phyloP scores from a whole-genome alignment of 2,329 filamentous ascomycete species.

The Phialophora expanda region DNA sequence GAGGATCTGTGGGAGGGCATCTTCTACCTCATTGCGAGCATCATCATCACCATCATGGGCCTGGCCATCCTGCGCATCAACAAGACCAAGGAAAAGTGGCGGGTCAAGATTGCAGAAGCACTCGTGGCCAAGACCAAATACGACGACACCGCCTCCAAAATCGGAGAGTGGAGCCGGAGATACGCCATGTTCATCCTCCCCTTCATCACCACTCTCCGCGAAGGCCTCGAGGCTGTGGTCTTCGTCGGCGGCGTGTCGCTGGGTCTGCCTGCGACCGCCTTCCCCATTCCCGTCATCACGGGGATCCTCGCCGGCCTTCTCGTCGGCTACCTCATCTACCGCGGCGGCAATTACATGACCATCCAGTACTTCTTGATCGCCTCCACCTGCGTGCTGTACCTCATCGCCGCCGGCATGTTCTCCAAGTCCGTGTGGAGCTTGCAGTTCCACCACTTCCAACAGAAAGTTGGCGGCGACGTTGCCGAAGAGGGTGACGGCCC shows the following conservation, averaged over 20 bases:
- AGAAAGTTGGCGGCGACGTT: slow-evolving; percentile 60
- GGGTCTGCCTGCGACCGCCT: slow-evolving; percentile 72
- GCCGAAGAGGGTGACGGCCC: slow-evolving; percentile 68
- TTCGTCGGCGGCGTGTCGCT: slow-evolving; percentile 86
- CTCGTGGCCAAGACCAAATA: slow-evolving; percentile 62
- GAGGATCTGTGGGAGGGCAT: slow-evolving; percentile 83
- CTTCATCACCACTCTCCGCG: slow-evolving; percentile 81
- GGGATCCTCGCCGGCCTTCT: slow-evolving; percentile 70
- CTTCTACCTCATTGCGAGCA: slow-evolving; percentile 73
- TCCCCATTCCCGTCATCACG: slow-evolving; percentile 78
- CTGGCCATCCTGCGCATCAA: slow-evolving; percentile 78
- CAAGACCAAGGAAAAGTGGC: slow-evolving; percentile 86
- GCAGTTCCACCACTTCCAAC: slow-evolving; percentile 71
- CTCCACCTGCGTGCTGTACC: slow-evolving; percentile 81
- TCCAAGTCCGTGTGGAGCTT: slow-evolving; percentile 79
- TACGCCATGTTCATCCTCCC: slow-evolving; percentile 86
- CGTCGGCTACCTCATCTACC: slow-evolving; percentile 78
- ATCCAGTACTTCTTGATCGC: slow-evolving; percentile 77
- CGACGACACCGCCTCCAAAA: slow-evolving; percentile 42
- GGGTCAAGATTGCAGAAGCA: slow-evolving; percentile 74
- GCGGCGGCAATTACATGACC: slow-evolving; percentile 67
- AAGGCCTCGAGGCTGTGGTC: slow-evolving; percentile 83
- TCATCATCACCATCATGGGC: slow-evolving; percentile 84
- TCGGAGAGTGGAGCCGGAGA: slow-evolving; percentile 68
- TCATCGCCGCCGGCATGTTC: slow-evolving; percentile 82